These are phyloP conservation scores for Draba incana DNA, from an alignment of 345 rosid genomes.

Conservation along the genomic window DNA sequence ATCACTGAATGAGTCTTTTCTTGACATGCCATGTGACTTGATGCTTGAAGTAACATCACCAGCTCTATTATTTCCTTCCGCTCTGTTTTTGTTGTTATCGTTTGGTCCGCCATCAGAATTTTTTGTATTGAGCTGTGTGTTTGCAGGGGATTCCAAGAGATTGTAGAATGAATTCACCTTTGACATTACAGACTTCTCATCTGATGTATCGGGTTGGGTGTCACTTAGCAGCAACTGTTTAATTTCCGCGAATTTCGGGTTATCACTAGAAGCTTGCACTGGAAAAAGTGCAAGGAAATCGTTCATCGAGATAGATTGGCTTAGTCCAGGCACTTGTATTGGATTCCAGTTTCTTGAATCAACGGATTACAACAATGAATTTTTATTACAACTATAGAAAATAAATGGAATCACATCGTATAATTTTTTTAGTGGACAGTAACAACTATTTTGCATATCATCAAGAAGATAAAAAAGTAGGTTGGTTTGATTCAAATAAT, in stretches of 20 bases:
- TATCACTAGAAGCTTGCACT: slow-evolving; percentile 58
- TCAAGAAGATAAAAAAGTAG: no score
- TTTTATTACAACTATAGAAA: no score
- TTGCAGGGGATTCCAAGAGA: slow-evolving; percentile 69
- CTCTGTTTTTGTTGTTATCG: slow-evolving; percentile 27
- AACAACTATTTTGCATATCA: no score
- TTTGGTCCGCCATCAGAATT: slow-evolving; percentile 13
- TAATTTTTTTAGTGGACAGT: no score
- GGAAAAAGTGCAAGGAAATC: slow-evolving; percentile 74
- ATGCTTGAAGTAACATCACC: slow-evolving; percentile 50
- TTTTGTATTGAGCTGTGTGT: slow-evolving; percentile 38
- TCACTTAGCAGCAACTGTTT: slow-evolving; percentile 81
- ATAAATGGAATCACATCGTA: no score
- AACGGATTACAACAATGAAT: slow-evolving; percentile 28
- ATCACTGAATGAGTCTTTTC: slow-evolving; percentile 88
- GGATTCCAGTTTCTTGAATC: slow-evolving; percentile 54
- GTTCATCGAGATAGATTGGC: slow-evolving; percentile 78
- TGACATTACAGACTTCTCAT: slow-evolving; percentile 88
- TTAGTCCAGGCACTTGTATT: slow-evolving; percentile 77
- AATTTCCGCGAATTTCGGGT: slow-evolving; percentile 66
- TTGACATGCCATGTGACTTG: slow-evolving; percentile 69
- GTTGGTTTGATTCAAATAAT: no score
- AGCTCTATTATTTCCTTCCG: slow-evolving; percentile 40
- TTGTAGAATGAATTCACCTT: slow-evolving; percentile 93
- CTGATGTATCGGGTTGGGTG: slow-evolving; percentile 59